Evolutionary conservation across 192 early-diverging fungal genomes (phyloP).

Genomic region (Gryganskiella cystojenkinii): DNA sequence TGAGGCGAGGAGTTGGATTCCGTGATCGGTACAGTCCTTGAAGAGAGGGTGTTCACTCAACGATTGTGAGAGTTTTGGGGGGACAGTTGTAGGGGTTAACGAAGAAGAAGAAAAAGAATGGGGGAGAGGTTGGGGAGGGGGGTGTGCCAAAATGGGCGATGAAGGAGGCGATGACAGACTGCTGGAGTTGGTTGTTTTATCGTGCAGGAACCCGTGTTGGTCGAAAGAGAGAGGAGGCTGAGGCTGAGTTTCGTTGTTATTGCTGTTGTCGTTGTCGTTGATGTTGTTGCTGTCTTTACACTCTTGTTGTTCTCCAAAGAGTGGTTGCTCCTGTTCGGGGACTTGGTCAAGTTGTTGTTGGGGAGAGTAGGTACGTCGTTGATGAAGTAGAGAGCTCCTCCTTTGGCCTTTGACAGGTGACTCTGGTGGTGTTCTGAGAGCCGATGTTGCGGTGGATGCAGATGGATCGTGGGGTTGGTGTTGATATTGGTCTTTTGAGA

Average conservation of each 20-base stretch:
- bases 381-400: conserved; percentile 13
- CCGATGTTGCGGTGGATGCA: background rate
- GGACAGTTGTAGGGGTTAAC: conserved; percentile 11
- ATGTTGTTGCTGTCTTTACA: background rate
- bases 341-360: background rate
- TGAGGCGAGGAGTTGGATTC: conserved; percentile 38
- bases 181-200: too few species aligned
- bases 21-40: conserved; percentile 19
- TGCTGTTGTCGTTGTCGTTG: background rate
- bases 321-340: background rate
- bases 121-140: too few species aligned
- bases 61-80: conserved; percentile 37
- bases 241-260: background rate
- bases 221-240: too few species aligned
- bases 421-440: conserved; percentile 43
- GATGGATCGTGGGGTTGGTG: conserved; percentile 27
- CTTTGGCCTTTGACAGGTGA: conserved; percentile 36
- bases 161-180: conserved; percentile 36
- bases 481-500: conserved; percentile 1
- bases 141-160: too few species aligned
- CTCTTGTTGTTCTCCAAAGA: background rate
- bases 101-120: background rate
- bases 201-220: background rate
- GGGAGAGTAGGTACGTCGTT: background rate
- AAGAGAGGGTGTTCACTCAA: conserved; percentile 46